phyloP scores from a whole-genome alignment of 31 red algal genomes.

The Endocladia muricata region DNA sequence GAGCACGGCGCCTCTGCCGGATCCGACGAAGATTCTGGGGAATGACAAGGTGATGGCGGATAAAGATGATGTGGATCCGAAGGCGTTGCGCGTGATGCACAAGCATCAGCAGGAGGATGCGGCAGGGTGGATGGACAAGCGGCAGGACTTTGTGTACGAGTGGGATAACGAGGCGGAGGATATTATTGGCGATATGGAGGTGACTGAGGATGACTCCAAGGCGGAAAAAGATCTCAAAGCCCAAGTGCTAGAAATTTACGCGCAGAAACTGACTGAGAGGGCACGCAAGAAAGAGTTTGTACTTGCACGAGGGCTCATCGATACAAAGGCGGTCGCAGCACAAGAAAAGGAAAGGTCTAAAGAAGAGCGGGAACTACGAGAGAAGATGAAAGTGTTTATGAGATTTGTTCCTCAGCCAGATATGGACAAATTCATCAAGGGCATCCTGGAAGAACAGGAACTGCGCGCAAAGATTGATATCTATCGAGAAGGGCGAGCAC shows the following conservation, averaged over 20 bases:
- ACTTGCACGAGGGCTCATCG: conserved; percentile 61
- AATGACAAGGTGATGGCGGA: conserved; percentile 1
- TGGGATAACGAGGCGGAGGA: conserved; percentile 98
- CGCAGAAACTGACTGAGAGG: conserved; percentile 72
- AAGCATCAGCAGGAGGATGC: conserved; percentile 88
- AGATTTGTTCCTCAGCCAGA: conserved; percentile 68
- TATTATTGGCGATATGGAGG: conserved; percentile 91
- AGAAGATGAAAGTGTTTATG: conserved; percentile 72
- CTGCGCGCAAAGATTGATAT: conserved; percentile 50
- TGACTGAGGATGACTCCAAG: conserved; percentile 68
- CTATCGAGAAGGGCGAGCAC: conserved; percentile 25
- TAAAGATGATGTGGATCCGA: conserved; percentile 71
- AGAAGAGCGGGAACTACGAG: conserved; percentile 80
- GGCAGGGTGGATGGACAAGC: conserved; percentile 92
- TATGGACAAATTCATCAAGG: conserved; percentile 64
- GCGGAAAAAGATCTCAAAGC: conserved; percentile 81
- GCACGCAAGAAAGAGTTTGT: conserved; percentile 78
- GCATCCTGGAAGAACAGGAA: conserved; percentile 66
- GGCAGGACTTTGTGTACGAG: conserved; percentile 95
- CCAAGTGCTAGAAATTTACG: conserved; percentile 87
- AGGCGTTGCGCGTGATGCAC: conserved; percentile 92
- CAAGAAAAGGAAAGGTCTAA: conserved; percentile 65
- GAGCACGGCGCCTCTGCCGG: conserved; percentile 55
- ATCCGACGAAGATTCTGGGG: conserved; percentile 24
- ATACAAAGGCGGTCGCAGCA: conserved; percentile 54